Conservation (phyloP, 345 rosid species). For the Ricinus communis region DNA sequence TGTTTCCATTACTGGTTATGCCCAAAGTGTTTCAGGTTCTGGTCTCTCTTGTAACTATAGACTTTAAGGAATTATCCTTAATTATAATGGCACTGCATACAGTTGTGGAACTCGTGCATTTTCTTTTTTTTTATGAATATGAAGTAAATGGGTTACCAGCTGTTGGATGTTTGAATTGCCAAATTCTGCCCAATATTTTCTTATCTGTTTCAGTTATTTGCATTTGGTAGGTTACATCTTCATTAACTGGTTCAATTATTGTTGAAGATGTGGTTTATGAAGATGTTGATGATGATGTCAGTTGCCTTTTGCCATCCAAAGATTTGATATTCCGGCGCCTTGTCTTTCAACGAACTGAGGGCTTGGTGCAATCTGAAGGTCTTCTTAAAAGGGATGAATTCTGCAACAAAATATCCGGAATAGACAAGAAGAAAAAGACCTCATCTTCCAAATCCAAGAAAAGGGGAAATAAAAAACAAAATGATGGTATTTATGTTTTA, state of each 20-base stretch:
- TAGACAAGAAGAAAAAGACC: slow-evolving; percentile 35
- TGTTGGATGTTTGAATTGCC: not conserved
- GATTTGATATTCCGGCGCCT: slow-evolving; percentile 79
- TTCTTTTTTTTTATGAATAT: not conserved
- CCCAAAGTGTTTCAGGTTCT: not conserved
- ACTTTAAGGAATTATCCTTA: no score
- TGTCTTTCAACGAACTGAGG: slow-evolving; percentile 74
- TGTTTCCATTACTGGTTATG: not conserved
- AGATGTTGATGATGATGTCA: slow-evolving; percentile 45
- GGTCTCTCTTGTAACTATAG: no score
- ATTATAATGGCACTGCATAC: no score
- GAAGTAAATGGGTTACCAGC: not conserved
- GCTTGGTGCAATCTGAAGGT: slow-evolving; percentile 93
- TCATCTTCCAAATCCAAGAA: slow-evolving; percentile 52
- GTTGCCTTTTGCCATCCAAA: slow-evolving; percentile 36
- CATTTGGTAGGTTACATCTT: slow-evolving; percentile 57
- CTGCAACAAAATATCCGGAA: slow-evolving; percentile 29
- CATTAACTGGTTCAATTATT: slow-evolving; percentile 64
- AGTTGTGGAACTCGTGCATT: no score
- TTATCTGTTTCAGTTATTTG: slow-evolving; percentile 1
- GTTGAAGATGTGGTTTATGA: slow-evolving; percentile 88
- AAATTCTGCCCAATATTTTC: not conserved
- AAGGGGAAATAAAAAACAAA: slow-evolving; percentile 40
- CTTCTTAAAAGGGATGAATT: slow-evolving; percentile 50
- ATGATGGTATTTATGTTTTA: slow-evolving; percentile 44